Evolutionary conservation across 2,329 filamentous ascomycete genomes (phyloP).

Genomic region (Rhinocladiella mackenziei): DNA sequence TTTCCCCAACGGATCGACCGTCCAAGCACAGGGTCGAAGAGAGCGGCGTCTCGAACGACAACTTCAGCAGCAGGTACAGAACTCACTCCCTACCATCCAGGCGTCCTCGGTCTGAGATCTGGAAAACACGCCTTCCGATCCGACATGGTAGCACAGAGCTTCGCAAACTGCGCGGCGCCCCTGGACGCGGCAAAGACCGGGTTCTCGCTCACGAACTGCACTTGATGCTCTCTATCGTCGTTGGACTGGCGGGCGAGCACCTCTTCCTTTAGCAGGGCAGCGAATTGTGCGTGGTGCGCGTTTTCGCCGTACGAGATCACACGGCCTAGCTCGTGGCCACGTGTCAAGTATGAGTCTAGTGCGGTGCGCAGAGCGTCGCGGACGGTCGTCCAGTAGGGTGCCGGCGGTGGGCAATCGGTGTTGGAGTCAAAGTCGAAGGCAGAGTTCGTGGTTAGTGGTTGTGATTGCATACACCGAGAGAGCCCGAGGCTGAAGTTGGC

Average conservation of each 20-base stretch:
- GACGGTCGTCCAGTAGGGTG: neutral
- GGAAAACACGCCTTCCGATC: neutral
- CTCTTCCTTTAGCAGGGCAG: neutral
- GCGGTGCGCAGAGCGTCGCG: neutral
- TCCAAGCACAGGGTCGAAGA: too few relatives aligned
- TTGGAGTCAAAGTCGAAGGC: neutral
- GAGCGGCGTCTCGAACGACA: too few relatives aligned
- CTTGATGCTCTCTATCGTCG: neutral
- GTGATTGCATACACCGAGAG: neutral
- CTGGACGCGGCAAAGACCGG: slow-evolving; percentile 1
- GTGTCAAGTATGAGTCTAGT: neutral
- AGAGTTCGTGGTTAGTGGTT: too few relatives aligned
- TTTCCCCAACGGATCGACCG: too few relatives aligned
- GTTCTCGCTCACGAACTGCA: neutral
- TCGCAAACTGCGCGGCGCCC: slow-evolving; percentile 1
- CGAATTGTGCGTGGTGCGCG: neutral
- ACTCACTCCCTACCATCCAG: neutral
- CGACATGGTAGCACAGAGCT: neutral
- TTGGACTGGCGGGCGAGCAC: neutral
- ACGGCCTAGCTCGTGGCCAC: neutral
- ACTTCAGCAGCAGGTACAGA: too few relatives aligned
- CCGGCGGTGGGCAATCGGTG: neutral
- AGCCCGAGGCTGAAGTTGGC: slow-evolving; percentile 1
- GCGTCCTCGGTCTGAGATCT: neutral
- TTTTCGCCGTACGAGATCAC: neutral